These are phyloP conservation scores for Neurospora hispaniola DNA, from an alignment of 495 filamentous ascomycete species.

Conservation along the genomic window DNA sequence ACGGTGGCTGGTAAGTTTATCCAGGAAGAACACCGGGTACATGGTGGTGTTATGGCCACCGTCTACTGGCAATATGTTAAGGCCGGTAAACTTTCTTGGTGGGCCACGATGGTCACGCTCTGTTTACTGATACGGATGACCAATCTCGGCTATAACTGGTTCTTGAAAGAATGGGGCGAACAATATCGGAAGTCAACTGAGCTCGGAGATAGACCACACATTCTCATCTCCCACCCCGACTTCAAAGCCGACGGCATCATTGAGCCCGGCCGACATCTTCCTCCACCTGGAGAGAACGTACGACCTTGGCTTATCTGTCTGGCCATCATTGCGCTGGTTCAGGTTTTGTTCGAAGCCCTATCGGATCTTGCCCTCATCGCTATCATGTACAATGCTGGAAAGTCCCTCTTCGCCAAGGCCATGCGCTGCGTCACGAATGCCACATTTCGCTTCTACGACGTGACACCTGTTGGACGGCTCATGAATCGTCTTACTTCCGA, in stretches of 20 bases:
- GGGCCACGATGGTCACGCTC: constrained; percentile 48
- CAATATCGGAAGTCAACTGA: constrained; percentile 39
- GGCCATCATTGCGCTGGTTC: constrained; percentile 45
- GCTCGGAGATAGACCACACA: neutral
- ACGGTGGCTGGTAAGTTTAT: constrained; percentile 63
- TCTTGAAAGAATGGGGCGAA: constrained; percentile 78
- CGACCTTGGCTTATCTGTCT: constrained; percentile 64
- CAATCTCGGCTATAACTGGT: constrained; percentile 59
- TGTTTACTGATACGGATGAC: constrained; percentile 49
- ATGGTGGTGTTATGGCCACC: constrained; percentile 60
- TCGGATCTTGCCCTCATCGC: constrained; percentile 51
- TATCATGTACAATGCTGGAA: constrained; percentile 67
- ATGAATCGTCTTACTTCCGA: constrained; percentile 85
- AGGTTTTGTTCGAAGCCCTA: constrained; percentile 44
- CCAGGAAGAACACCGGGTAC: constrained; percentile 65
- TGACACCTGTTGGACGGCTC: constrained; percentile 70
- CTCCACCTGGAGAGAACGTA: constrained; percentile 55
- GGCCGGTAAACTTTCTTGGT: constrained; percentile 63
- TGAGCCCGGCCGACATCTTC: constrained; percentile 36
- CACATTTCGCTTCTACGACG: constrained; percentile 79
- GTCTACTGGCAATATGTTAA: constrained; percentile 80
- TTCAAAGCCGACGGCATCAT: constrained; percentile 27
- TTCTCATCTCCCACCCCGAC: neutral
- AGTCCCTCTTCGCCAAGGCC: constrained; percentile 55
- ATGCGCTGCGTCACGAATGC: constrained; percentile 61